phyloP scores from a whole-genome alignment of 106 monocot genomes.

The Apostasia ramifera region DNA sequence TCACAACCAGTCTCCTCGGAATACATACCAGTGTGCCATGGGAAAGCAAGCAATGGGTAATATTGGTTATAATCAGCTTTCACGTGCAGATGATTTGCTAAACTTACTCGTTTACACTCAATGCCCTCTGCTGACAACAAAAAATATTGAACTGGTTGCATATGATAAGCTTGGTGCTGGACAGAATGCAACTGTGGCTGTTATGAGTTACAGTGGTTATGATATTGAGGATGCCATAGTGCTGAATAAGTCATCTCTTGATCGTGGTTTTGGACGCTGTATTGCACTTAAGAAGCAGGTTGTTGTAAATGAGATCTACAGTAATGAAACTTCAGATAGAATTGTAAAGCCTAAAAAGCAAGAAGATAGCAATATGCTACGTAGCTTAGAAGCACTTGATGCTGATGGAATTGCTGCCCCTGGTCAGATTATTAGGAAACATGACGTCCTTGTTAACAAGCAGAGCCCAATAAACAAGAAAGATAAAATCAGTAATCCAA shows the following conservation, averaged over 20 bases:
- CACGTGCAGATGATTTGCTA: conserved; percentile 63
- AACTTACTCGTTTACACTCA: conserved; percentile 92
- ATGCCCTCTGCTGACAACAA: conserved; percentile 89
- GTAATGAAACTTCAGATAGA: conserved; percentile 38
- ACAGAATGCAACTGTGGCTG: conserved; percentile 99
- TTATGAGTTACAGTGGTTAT: conserved; percentile 99
- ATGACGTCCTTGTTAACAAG: conserved; percentile 78
- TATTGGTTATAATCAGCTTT: conserved; percentile 92
- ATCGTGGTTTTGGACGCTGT: conserved; percentile 97
- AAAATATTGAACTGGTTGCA: conserved; percentile 93
- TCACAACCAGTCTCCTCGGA: conserved; percentile 97
- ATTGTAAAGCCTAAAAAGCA: conserved; percentile 56
- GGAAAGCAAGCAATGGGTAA: conserved; percentile 99
- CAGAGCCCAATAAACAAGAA: conserved; percentile 50
- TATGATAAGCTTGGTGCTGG: conserved; percentile 98
- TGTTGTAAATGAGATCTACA: conserved; percentile 46
- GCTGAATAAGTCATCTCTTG: conserved; percentile 99
- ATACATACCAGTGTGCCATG: conserved; percentile 99
- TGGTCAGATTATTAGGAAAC: conserved; percentile 74
- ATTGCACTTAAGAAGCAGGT: conserved; percentile 79
- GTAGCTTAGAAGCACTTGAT: conserved; percentile 54
- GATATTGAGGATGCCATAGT: conserved; percentile 99
- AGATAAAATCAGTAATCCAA: conserved; percentile 2
- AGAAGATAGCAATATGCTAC: conserved; percentile 39
- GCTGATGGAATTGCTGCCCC: conserved; percentile 92